phyloP scores from a whole-genome alignment of 1,284 basidiomycete genomes.

The Stygiomarasmius scandens region DNA sequence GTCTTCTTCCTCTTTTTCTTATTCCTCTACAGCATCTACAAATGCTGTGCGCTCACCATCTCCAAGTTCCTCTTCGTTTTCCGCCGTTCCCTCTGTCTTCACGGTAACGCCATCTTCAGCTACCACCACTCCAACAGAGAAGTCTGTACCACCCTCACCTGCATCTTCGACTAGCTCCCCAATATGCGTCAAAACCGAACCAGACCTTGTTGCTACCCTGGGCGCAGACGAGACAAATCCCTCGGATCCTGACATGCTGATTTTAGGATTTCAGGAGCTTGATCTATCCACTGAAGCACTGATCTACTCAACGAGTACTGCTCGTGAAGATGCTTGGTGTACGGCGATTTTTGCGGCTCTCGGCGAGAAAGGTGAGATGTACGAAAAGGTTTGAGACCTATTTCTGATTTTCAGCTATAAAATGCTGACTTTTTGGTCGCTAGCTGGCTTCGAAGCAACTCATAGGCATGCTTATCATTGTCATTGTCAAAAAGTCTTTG shows the following conservation, averaged over 20 bases:
- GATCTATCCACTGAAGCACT: conserved; percentile 76
- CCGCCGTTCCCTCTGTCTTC: neutral
- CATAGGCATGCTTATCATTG: conserved; percentile 73
- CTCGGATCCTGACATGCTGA: conserved; percentile 63
- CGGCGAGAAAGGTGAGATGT: conserved; percentile 64
- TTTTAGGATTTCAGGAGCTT: conserved; percentile 76
- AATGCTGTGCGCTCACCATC: neutral
- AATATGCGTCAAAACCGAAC: neutral
- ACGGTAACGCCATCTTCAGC: conserved; percentile 4
- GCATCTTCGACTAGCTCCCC: neutral
- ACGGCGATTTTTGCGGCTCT: conserved; percentile 64
- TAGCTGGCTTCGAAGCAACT: conserved; percentile 77
- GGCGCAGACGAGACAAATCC: conserved; percentile 28
- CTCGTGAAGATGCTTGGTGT: conserved; percentile 71
- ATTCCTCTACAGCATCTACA: conserved; percentile 2
- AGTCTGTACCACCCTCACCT: neutral
- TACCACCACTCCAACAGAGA: neutral
- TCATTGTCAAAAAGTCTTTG: conserved; percentile 61
- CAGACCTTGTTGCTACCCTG: conserved; percentile 12
- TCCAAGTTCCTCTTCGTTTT: neutral
- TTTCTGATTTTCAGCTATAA: neutral
- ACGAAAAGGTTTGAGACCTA: conserved; percentile 57
- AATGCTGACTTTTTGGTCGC: neutral
- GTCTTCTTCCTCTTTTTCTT: conserved; percentile 6
- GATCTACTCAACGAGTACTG: conserved; percentile 61